Evolutionary conservation across 306 rosid genomes (phyloP).

Genomic region (Fagus sylvatica): DNA sequence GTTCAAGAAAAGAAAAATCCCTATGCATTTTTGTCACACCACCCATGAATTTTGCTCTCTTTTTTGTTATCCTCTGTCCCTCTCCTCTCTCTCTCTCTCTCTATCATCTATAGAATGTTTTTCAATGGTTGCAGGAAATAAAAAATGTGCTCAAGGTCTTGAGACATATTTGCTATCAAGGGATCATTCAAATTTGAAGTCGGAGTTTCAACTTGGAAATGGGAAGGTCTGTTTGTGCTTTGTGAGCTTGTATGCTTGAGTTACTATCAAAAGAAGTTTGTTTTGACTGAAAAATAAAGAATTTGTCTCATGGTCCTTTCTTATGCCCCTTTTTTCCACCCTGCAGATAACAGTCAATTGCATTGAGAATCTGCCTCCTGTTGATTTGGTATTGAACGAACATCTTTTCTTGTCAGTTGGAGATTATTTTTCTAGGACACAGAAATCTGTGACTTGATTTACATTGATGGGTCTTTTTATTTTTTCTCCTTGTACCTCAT

Average conservation of each 20-base stretch:
- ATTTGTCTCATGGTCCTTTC: constrained; percentile 1
- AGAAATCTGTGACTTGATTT: not conserved
- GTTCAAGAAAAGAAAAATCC: not conserved
- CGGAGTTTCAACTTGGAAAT: constrained; percentile 62
- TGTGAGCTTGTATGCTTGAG: not conserved
- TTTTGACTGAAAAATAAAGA: not conserved
- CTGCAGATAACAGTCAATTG: constrained; percentile 59
- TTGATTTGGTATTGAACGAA: constrained; percentile 51
- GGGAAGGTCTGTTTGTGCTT: constrained; percentile 65
- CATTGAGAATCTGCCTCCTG: constrained; percentile 58
- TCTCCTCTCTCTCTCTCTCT: not conserved
- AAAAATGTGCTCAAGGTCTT: constrained; percentile 44
- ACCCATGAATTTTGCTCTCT: not conserved
- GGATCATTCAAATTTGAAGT: constrained; percentile 71
- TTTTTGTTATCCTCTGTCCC: not conserved
- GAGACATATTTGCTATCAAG: constrained; percentile 66
- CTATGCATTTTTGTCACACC: not conserved
- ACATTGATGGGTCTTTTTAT: not conserved
- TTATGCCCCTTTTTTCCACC: not conserved
- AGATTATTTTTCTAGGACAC: constrained; percentile 33
- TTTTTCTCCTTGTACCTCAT: not conserved
- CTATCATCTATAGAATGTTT: not conserved
- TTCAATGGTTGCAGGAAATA: constrained; percentile 51
- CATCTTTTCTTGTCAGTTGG: constrained; percentile 70
- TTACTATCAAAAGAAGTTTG: not conserved